phyloP scores from a whole-genome alignment of 768 basidiomycete genomes.

The Hypholoma fasciculare region DNA sequence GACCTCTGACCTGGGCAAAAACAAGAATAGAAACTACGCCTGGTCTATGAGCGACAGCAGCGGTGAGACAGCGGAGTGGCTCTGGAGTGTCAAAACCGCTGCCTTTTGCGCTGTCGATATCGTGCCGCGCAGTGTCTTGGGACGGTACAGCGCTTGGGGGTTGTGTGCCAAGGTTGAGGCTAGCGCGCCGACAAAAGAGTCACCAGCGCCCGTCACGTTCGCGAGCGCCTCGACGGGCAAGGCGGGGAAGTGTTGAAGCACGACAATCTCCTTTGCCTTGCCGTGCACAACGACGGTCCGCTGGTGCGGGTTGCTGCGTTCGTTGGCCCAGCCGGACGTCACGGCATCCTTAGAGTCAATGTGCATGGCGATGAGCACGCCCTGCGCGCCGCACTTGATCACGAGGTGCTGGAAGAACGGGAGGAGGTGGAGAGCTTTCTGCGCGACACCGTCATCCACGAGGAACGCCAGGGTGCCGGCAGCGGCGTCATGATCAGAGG shows the following conservation, averaged over 20 bases:
- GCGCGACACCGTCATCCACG: slow-evolving; percentile 67
- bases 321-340: slow-evolving; percentile 50
- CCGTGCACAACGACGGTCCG: slow-evolving; percentile 57
- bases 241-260: slow-evolving; percentile 77
- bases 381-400: slow-evolving; percentile 79
- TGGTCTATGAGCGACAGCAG: slow-evolving; percentile 39
- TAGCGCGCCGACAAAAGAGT: slow-evolving; percentile 84
- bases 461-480: slow-evolving; percentile 58
- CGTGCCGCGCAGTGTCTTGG: slow-evolving; percentile 38
- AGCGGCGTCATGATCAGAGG: slow-evolving; percentile 37
- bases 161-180: slow-evolving; percentile 61
- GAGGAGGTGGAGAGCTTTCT: slow-evolving; percentile 80
- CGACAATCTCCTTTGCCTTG: slow-evolving; percentile 45
- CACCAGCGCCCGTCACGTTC: slow-evolving; percentile 92
- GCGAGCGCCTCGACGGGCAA: slow-evolving; percentile 41
- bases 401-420: slow-evolving; percentile 85
- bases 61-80: slow-evolving; percentile 66
- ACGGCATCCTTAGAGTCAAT: slow-evolving; percentile 38
- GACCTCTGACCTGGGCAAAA: background rate
- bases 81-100: slow-evolving; percentile 59
- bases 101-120: slow-evolving; percentile 66
- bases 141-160: slow-evolving; percentile 46
- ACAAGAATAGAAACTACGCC: background rate
- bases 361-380: slow-evolving; percentile 65
- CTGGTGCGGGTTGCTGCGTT: slow-evolving; percentile 43